phyloP scores from a whole-genome alignment of 2,329 filamentous ascomycete genomes.

The Fusarium sp. region DNA sequence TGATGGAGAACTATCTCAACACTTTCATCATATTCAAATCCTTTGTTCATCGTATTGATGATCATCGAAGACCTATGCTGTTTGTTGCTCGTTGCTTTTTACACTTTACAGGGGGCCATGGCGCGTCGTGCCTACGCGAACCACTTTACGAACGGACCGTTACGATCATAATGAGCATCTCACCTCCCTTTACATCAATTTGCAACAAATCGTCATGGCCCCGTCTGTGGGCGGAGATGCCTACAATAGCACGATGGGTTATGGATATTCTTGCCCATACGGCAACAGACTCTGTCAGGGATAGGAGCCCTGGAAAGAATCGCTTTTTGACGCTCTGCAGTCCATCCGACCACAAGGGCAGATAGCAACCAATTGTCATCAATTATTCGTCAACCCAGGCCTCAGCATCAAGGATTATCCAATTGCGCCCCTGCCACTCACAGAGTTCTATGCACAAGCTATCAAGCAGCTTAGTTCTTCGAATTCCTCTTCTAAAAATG shows the following conservation, averaged over 20 bases:
- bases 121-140: not conserved
- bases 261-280: not conserved
- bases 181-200: not conserved
- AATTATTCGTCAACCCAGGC: conserved; percentile 27
- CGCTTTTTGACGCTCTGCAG: conserved; percentile 11
- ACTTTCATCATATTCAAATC: not conserved
- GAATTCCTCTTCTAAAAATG: not conserved
- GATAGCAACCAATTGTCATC: conserved; percentile 21
- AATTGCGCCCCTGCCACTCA: conserved; percentile 27
- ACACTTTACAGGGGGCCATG: not conserved
- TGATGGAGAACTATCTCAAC: no score
- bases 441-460: not conserved
- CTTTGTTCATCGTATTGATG: not conserved
- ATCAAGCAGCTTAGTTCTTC: conserved; percentile 10
- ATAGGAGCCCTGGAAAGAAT: conserved; percentile 10
- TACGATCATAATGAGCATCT: not conserved
- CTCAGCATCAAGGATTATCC: conserved; percentile 9
- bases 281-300: not conserved
- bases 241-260: not conserved
- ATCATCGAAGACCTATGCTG: not conserved
- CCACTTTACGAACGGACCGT: not conserved
- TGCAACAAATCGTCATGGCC: not conserved
- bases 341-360: conserved; percentile 7
- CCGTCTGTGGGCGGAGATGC: not conserved
- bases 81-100: not conserved